phyloP scores from a whole-genome alignment of 2,329 filamentous ascomycete genomes.

The Aspergillus chevalieri region DNA sequence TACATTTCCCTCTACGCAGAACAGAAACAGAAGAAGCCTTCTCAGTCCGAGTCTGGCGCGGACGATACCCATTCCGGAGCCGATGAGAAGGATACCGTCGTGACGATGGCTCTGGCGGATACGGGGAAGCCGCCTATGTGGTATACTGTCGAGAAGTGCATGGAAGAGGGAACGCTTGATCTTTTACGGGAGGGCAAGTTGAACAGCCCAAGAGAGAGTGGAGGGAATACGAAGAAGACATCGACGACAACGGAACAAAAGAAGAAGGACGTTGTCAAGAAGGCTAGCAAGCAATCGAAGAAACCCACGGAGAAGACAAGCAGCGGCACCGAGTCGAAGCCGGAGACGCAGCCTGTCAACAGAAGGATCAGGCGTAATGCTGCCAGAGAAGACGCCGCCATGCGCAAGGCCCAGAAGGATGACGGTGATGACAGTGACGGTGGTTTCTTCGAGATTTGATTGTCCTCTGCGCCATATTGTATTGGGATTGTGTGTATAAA shows the following conservation, averaged over 20 bases:
- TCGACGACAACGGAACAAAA: conserved; percentile 13
- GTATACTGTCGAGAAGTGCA: conserved; percentile 40
- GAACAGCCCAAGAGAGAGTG: conserved; percentile 4
- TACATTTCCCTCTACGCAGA: conserved; percentile 53
- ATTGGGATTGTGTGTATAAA: background rate
- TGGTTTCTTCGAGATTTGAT: conserved; percentile 32
- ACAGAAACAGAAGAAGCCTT: conserved; percentile 24
- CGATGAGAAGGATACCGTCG: conserved; percentile 2
- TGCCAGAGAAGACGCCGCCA: conserved; percentile 1
- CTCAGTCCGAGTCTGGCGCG: background rate
- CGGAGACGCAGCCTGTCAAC: conserved; percentile 1
- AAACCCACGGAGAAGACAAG: conserved; percentile 6
- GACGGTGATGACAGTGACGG: conserved; percentile 30
- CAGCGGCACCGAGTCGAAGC: background rate
- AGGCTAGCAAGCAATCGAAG: conserved; percentile 5
- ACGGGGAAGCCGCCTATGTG: conserved; percentile 38
- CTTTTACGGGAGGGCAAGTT: conserved; percentile 38
- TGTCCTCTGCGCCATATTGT: background rate
- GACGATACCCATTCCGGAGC: conserved; percentile 9
- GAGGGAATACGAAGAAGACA: background rate
- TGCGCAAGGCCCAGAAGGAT: conserved; percentile 9
- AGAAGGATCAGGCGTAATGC: conserved; percentile 5
- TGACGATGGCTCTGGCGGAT: background rate
- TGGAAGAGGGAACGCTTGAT: conserved; percentile 38
- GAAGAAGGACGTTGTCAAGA: conserved; percentile 9